Conservation (phyloP, 129 eudicot genomes). For the Tagetes patula region DNA sequence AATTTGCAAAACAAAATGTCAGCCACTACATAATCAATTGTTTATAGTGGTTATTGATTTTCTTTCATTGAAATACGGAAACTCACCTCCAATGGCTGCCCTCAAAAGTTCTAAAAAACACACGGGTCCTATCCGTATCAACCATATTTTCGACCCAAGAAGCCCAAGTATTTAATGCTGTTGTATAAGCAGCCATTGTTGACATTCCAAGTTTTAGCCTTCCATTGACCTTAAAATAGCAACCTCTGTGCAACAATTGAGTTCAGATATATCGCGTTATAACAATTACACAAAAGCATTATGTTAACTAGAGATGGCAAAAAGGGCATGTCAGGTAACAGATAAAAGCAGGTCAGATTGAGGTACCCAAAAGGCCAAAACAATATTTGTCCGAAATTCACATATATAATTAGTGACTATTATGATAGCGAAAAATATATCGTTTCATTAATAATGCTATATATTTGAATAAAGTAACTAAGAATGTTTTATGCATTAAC, state of each 20-base stretch:
- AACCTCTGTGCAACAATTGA: slow-evolving; percentile 64
- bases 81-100: slow-evolving; percentile 92
- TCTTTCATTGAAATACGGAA: not conserved
- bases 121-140: slow-evolving; percentile 65
- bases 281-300: not conserved
- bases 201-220: slow-evolving; percentile 83
- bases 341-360: not conserved
- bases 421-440: not conserved
- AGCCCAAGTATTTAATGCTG: slow-evolving; percentile 80
- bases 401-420: not conserved
- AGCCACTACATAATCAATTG: not conserved
- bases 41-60: not conserved
- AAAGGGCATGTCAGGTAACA: not conserved
- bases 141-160: slow-evolving; percentile 75
- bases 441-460: not conserved
- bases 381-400: not conserved
- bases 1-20: not conserved
- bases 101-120: slow-evolving; percentile 89
- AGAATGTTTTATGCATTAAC: not conserved
- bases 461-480: not conserved
- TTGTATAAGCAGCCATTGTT: slow-evolving; percentile 50
- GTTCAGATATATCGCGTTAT: not conserved
- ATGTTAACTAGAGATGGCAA: not conserved
- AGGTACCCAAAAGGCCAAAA: not conserved
- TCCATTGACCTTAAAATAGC: slow-evolving; percentile 73